A percentile compares a stretch with the other conserved stretches of the same genome.
Conservation (phyloP, 2,329 filamentous ascomycete genomes). For the Dothidotthia symphoricarpi region DNA sequence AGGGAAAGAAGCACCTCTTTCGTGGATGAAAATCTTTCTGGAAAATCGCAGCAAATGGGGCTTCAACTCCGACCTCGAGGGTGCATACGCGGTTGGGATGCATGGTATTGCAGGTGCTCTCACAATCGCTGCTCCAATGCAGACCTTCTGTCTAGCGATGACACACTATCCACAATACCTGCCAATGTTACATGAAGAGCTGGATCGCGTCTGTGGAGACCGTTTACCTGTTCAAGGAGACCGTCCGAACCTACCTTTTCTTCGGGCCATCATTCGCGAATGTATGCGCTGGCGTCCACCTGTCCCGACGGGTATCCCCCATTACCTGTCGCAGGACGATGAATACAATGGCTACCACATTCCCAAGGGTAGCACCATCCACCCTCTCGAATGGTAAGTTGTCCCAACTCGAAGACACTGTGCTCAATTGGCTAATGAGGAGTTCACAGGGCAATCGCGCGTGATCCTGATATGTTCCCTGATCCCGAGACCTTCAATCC, state of each 20-base stretch:
- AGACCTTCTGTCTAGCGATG: constrained; percentile 50
- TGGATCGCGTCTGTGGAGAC: constrained; percentile 43
- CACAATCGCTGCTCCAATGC: constrained; percentile 49
- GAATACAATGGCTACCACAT: constrained; percentile 58
- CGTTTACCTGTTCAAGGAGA: constrained; percentile 39
- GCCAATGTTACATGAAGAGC: constrained; percentile 42
- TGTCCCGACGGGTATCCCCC: constrained; percentile 52
- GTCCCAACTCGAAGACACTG: no score
- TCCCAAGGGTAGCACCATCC: constrained; percentile 53
- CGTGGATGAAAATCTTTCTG: constrained; percentile 48
- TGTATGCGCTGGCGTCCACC: constrained; percentile 48
- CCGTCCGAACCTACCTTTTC: constrained; percentile 41
- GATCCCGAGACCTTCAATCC: constrained; percentile 68
- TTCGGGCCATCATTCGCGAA: constrained; percentile 42
- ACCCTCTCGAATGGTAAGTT: constrained; percentile 46
- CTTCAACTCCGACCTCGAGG: constrained; percentile 46
- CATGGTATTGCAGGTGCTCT: constrained; percentile 49
- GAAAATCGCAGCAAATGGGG: constrained; percentile 42
- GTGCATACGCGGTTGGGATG: constrained; percentile 50
- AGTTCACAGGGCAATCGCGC: constrained; percentile 50
- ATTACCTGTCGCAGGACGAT: constrained; percentile 56
- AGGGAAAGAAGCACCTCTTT: constrained; percentile 36
- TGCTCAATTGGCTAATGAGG: constrained; percentile 10
- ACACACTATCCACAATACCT: constrained; percentile 47
- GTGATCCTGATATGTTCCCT: constrained; percentile 53